Evolutionary conservation across 352 stramenopile genomes (phyloP), one percentile per base, ranked within the genome.

Genomic region (Elongisporangium anandrum): DNA sequence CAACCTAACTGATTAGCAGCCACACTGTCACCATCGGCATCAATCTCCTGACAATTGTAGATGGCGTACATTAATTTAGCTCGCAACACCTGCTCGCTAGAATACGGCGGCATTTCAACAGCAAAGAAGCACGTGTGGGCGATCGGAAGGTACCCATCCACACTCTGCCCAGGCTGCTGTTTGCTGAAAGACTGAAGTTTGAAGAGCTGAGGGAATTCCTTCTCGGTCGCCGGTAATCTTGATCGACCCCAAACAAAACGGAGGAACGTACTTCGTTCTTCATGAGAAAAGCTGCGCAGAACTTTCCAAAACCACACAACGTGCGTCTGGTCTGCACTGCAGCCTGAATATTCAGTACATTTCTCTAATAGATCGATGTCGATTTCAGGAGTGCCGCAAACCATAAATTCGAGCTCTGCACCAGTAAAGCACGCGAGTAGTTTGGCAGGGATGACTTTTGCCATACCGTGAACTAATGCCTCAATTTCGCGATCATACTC

Each of bases 61-160:
- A 98, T 97, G 29, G 92, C 91, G 54, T 97, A 97, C 15, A 90
- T 61, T 21, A 98, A 60, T 62, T 92, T 94, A 47, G 89, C 78
- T 16, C 72, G 63, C 39, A 96, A 64, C 7, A 96, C 73, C 26
- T 75, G 60, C 34, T 87, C 65, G 50, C 72, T 95, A 45, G 89
- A 97, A 70, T 99, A 99, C 45, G 85, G 65, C 16, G 97, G 97
- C 21, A 99, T 64, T 29, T 96, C 94, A 29, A 99, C 77, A 6
- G 91, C 96, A 69, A 99, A 99, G 77, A 99, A 99, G 69, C 97
- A 99, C n/a, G 97, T 99, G 64, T 98, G 97, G 22, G 96, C 91
- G 61, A 98, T 96, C 7, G 97, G 97, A 45, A 99, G 77, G 64
- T 98, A 98, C 16, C 72, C 74, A 59, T 98, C 88, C 12, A 74